Conservation (phyloP, 2,329 filamentous ascomycete species). For the Chrysoporthe deuterocubensis region DNA sequence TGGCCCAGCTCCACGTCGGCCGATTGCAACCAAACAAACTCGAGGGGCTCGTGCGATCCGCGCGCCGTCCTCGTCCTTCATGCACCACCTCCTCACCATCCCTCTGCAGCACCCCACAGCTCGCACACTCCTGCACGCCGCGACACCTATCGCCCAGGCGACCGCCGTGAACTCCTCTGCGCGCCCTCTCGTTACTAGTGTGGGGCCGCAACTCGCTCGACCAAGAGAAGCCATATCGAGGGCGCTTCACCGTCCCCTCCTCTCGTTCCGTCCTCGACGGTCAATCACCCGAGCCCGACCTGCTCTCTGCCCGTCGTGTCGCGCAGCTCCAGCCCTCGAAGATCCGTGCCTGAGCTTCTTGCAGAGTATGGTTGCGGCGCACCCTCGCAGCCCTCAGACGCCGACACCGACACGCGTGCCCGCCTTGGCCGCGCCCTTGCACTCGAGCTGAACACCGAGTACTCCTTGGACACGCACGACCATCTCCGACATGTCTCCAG, state of each 20-base stretch:
- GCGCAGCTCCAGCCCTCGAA: not conserved
- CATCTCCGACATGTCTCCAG: slow-evolving; percentile 19
- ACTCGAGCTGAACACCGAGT: not conserved
- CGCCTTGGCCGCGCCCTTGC: not conserved
- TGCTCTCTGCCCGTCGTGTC: slow-evolving; percentile 10
- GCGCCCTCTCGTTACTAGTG: not conserved
- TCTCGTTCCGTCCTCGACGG: not conserved
- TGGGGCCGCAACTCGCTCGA: not conserved
- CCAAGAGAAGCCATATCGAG: not conserved
- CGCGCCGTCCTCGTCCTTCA: not conserved
- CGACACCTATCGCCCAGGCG: not conserved
- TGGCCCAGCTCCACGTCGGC: not conserved
- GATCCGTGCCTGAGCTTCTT: slow-evolving; percentile 6
- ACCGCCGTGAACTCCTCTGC: slow-evolving; percentile 1
- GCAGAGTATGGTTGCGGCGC: slow-evolving; percentile 20
- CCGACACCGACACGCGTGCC: not conserved
- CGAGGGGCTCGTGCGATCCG: slow-evolving; percentile 8
- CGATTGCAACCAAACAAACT: slow-evolving; percentile 8
- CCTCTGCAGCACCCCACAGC: not conserved
- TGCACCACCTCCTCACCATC: slow-evolving; percentile 1
- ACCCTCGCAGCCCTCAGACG: not conserved
- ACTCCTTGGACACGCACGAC: not conserved
- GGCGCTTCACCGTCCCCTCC: not conserved
- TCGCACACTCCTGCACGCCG: not conserved
- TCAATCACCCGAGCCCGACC: not conserved